A percentile compares a stretch with the other conserved stretches of the same genome.
Conservation (phyloP, 495 filamentous ascomycete species). For the Aspergillus diversus region DNA sequence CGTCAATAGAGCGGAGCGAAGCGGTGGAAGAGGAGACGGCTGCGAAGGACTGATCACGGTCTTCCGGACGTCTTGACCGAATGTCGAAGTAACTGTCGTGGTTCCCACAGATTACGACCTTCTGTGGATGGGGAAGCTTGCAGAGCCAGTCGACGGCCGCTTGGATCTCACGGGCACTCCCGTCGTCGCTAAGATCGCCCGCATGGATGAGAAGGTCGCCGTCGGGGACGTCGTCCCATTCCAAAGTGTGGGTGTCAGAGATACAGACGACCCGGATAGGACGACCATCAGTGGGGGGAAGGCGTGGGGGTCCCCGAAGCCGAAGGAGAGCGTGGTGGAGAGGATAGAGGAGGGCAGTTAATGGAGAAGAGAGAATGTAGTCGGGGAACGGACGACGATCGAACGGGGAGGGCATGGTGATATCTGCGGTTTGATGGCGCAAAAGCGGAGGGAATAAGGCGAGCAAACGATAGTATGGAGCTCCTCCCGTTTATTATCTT, state of each 20-base stretch:
- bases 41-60: conserved; percentile 42
- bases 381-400: conserved; percentile 49
- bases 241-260: conserved; percentile 81
- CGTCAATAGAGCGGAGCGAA: conserved; percentile 47
- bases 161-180: conserved; percentile 73
- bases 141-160: conserved; percentile 78
- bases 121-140: conserved; percentile 71
- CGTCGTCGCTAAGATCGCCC: conserved; percentile 79
- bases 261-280: conserved; percentile 82
- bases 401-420: conserved; percentile 49
- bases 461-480: neutral
- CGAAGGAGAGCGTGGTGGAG: conserved; percentile 64
- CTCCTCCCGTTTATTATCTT: neutral
- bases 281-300: conserved; percentile 49
- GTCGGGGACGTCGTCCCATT: conserved; percentile 64
- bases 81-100: conserved; percentile 83
- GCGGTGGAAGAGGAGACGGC: conserved; percentile 45
- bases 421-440: neutral
- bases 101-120: conserved; percentile 87
- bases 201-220: conserved; percentile 91
- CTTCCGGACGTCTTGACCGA: conserved; percentile 46
- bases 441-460: neutral
- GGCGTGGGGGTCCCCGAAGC: conserved; percentile 64
- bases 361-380: conserved; percentile 53
- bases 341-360: conserved; percentile 51